Base-by-base conservation (phyloP, 345 rosid species). In the Durio zibethinus region DNA sequence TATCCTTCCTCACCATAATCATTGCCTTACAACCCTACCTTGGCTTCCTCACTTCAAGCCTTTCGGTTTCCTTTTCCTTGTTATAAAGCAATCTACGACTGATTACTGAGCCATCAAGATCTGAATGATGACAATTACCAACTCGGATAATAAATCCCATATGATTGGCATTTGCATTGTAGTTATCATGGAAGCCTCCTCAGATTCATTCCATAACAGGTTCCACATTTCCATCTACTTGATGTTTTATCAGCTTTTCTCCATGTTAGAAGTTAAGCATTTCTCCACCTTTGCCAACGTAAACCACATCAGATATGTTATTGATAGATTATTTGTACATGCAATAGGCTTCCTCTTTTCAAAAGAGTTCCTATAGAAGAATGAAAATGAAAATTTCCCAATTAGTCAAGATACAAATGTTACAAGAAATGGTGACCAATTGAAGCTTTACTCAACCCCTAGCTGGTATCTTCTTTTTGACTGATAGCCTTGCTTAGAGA, bases 121-220 rank as follows among this genome's bases (percentile, higher is more conserved):
- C 73, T 11, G 85, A 83, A 31, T 80, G 77, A 25, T 79, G 80
- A 33, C 81, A 85, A 63, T 87, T 87, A 80, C 90, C 84, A 40
- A 85, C 83, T 18, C 81, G 74, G 68, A 83, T 79, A 56, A 86
- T 60, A 11, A 87, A 83, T 52, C 86, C 86, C 21, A 75, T 50
- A 23, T 29, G 78, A 35, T 81, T 80, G 15, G 88, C 89, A 80
- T 84, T 81, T 60, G 85, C 73, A 83, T 87, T 77, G 76, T 83
- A 84, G 82, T 70, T 56, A 82, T 83, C 80, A 84, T 86, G 7
- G 87, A 87, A 66, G 83, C 80, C 66, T 85, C 83, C 78, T 87
- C 84, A 9, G 87, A 84, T 59, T 86, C 83, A 86, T 72, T 83
- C 84, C 83, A 81, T 85, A 45, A 83, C 87, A 84, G 4, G 80